A percentile compares a stretch with the other conserved stretches of the same genome.
phyloP scores from a whole-genome alignment of 176 grass and related monocot species.

The Oryza nivara region DNA sequence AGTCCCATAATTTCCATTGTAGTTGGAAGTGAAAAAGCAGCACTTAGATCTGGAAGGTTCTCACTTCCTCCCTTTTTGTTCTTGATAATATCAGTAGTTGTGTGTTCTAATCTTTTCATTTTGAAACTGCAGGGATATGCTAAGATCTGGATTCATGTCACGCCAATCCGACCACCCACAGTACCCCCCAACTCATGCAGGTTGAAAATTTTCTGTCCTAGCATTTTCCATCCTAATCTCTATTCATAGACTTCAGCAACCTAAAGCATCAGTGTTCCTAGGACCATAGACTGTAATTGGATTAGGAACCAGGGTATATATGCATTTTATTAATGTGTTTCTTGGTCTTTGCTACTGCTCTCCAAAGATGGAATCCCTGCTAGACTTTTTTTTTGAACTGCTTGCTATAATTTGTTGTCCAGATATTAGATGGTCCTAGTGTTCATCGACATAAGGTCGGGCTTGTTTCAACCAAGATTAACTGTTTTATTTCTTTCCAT shows the following conservation, averaged over 20 bases:
- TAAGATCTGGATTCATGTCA: constrained; percentile 92
- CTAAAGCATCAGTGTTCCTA: neutral
- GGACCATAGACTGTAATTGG: neutral
- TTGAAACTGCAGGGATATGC: constrained; percentile 62
- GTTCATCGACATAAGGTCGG: constrained; percentile 5
- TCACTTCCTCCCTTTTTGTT: constrained; percentile 4
- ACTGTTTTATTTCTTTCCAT: neutral
- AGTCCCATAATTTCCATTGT: constrained; percentile 96
- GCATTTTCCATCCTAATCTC: neutral
- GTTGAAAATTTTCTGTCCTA: neutral
- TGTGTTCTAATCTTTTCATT: constrained; percentile 18
- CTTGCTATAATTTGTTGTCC: neutral
- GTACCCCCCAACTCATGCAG: constrained; percentile 92
- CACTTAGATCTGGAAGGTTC: constrained; percentile 86
- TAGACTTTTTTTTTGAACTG: neutral
- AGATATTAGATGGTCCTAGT: neutral
- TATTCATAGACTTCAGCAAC: neutral
- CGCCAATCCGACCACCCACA: constrained; percentile 87
- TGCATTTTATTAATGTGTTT: neutral
- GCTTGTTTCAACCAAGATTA: neutral
- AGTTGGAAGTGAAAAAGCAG: constrained; percentile 77
- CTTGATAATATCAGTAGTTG: neutral
- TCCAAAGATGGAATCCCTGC: neutral
- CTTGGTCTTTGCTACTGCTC: neutral
- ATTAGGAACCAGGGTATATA: neutral